Percentiles rank a stretch among this genome's conserved stretches.
Conservation (phyloP, 345 rosid genomes). For the Heritiera littoralis region DNA sequence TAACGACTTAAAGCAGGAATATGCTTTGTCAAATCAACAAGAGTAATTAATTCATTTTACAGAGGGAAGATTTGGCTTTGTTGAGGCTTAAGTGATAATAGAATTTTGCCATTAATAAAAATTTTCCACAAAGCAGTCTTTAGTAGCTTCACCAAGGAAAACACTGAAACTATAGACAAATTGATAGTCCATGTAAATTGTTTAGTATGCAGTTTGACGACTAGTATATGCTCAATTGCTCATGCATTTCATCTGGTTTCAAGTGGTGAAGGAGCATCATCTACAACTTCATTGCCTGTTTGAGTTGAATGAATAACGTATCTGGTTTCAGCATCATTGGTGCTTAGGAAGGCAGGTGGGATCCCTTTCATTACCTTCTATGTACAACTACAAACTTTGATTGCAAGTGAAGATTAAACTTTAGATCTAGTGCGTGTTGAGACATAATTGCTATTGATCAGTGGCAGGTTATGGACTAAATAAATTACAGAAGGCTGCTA, state of each 20-base stretch:
- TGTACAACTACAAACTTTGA: not conserved
- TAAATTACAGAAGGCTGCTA: not conserved
- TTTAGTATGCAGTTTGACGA: not conserved
- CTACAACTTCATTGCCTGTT: not conserved
- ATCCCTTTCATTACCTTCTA: slow-evolving; percentile 5
- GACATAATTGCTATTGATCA: not conserved
- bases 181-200: not conserved
- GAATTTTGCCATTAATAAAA: not conserved
- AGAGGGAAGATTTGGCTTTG: not conserved
- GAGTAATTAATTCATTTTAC: not conserved
- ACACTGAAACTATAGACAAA: not conserved
- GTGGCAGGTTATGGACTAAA: not conserved
- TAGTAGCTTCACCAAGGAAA: not conserved
- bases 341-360: not conserved
- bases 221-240: not conserved
- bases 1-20: not conserved
- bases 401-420: not conserved
- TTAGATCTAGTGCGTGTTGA: not conserved
- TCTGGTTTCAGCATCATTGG: not conserved
- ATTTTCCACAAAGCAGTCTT: not conserved
- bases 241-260: not conserved
- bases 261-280: not conserved
- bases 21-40: not conserved
- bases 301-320: not conserved
- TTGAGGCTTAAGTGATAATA: not conserved